A percentile compares a stretch with the other conserved stretches of the same genome.
phyloP scores from a whole-genome alignment of 805 yeast genomes.

The Saccharomycopsis malanga region DNA sequence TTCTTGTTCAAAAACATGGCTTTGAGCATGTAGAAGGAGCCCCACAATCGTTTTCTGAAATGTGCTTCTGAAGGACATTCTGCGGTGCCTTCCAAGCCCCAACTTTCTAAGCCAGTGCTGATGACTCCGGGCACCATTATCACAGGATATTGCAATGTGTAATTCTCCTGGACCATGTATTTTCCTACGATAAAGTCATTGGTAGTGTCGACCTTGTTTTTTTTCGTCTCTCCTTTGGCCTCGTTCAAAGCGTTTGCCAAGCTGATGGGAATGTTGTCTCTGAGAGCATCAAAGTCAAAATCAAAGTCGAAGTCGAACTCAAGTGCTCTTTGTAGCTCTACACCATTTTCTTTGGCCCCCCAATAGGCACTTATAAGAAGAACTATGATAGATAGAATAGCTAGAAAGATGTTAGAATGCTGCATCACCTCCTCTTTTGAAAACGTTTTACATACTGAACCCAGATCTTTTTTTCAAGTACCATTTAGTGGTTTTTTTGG shows the following conservation, averaged over 20 bases:
- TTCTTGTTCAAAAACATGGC: constrained; percentile 87
- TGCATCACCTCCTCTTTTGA: too few species aligned
- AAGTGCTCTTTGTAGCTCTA: constrained; percentile 11
- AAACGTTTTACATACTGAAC: too few species aligned
- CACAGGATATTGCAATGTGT: constrained; percentile 64
- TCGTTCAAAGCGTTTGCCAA: constrained; percentile 17
- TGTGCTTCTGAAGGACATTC: constrained; percentile 81
- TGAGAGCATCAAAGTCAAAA: constrained; percentile 17
- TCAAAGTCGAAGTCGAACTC: constrained; percentile 21
- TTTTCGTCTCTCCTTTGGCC: constrained; percentile 12
- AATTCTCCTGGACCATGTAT: constrained; percentile 44
- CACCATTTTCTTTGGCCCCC: constrained; percentile 21
- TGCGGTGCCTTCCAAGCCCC: constrained; percentile 72
- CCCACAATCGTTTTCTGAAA: constrained; percentile 92
- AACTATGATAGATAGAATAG: constrained; percentile 4
- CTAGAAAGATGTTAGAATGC: too few species aligned
- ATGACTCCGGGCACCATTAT: constrained; percentile 94
- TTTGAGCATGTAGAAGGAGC: constrained; percentile 89
- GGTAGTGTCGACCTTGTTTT: constrained; percentile 39
- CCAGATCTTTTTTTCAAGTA: too few species aligned
- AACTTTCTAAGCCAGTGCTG: constrained; percentile 89
- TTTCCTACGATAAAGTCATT: constrained; percentile 88
- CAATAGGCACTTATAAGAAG: constrained; percentile 13
- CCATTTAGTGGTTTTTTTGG: too few species aligned
- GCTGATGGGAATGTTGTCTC: constrained; percentile 16